phyloP scores from a whole-genome alignment of 192 early-diverging fungal species.

The Martensiomyces pterosporus region DNA sequence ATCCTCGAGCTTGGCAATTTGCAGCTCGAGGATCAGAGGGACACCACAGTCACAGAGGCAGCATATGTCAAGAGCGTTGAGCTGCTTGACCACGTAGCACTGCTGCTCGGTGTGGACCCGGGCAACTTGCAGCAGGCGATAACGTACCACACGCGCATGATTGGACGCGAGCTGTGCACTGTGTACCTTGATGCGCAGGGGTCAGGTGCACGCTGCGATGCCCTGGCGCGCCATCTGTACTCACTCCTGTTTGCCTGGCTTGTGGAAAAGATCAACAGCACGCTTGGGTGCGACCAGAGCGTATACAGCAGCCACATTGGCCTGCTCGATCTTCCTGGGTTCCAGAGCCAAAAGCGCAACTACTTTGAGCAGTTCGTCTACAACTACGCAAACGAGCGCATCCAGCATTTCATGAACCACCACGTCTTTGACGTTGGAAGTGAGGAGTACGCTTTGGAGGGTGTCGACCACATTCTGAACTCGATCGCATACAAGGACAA shows the following conservation, averaged over 20 bases:
- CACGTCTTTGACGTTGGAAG: slow-evolving; percentile 69
- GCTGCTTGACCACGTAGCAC: slow-evolving; percentile 74
- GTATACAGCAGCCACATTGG: slow-evolving; percentile 76
- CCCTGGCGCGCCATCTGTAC: slow-evolving; percentile 70
- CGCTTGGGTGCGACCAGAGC: slow-evolving; percentile 60
- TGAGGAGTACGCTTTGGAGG: slow-evolving; percentile 62
- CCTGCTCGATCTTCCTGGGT: slow-evolving; percentile 83
- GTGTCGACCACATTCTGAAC: slow-evolving; percentile 53
- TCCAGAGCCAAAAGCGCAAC: slow-evolving; percentile 57
- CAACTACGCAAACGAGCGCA: slow-evolving; percentile 88
- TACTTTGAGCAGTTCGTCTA: slow-evolving; percentile 62
- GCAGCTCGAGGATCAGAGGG: slow-evolving; percentile 68
- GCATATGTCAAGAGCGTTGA: slow-evolving; percentile 75
- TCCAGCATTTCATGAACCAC: slow-evolving; percentile 71
- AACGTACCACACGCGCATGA: slow-evolving; percentile 80
- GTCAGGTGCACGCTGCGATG: slow-evolving; percentile 69
- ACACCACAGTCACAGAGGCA: slow-evolving; percentile 67
- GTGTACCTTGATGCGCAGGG: slow-evolving; percentile 73
- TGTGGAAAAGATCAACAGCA: slow-evolving; percentile 77
- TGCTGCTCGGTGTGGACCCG: slow-evolving; percentile 81
- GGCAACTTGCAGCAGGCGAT: slow-evolving; percentile 72
- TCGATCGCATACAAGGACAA: slow-evolving; percentile 64
- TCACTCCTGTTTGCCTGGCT: slow-evolving; percentile 82
- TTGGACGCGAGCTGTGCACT: slow-evolving; percentile 78
- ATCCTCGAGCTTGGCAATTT: slow-evolving; percentile 88